Evolutionary conservation across 768 basidiomycete genomes (phyloP).

Genomic region (Gloeopeniophorella convolvens): DNA sequence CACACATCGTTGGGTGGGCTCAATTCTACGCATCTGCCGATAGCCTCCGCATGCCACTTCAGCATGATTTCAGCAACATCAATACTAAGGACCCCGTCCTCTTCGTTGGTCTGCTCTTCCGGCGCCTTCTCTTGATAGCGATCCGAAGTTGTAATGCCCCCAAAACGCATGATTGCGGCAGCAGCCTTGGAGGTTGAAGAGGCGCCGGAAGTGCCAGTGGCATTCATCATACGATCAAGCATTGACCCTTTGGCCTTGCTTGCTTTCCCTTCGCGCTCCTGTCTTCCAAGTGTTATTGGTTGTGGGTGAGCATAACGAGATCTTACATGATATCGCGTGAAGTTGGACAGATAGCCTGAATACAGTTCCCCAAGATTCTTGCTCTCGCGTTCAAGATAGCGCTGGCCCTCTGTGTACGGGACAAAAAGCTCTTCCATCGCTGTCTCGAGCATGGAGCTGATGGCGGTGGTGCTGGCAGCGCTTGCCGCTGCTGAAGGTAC

Average conservation of each 20-base stretch:
- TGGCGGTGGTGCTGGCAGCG: constrained; percentile 43
- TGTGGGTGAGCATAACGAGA: not conserved
- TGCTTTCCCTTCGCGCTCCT: constrained; percentile 41
- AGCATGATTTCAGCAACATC: constrained; percentile 84
- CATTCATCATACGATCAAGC: constrained; percentile 90
- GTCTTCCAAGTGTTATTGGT: not conserved
- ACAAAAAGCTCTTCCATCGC: constrained; percentile 96
- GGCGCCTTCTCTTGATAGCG: constrained; percentile 41
- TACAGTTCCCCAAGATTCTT: constrained; percentile 79
- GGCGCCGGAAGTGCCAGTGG: constrained; percentile 51
- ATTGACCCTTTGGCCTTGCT: constrained; percentile 65
- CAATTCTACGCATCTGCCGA: constrained; percentile 90
- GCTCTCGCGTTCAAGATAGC: constrained; percentile 90
- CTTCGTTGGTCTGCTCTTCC: constrained; percentile 71
- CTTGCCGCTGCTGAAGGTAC: constrained; percentile 35
- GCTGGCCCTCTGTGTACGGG: constrained; percentile 84
- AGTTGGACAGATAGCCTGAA: constrained; percentile 58
- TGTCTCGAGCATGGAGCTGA: constrained; percentile 84
- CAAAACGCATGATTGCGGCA: constrained; percentile 83
- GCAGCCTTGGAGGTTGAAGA: constrained; percentile 75
- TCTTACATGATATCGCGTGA: constrained; percentile 86
- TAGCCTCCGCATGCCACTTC: constrained; percentile 96
- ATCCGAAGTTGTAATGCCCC: constrained; percentile 57
- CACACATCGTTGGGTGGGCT: constrained; percentile 79
- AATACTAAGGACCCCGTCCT: constrained; percentile 75